These are phyloP conservation scores for Colletotrichum tropicale DNA, from an alignment of 2,329 filamentous ascomycete genomes.

Conservation along the genomic window DNA sequence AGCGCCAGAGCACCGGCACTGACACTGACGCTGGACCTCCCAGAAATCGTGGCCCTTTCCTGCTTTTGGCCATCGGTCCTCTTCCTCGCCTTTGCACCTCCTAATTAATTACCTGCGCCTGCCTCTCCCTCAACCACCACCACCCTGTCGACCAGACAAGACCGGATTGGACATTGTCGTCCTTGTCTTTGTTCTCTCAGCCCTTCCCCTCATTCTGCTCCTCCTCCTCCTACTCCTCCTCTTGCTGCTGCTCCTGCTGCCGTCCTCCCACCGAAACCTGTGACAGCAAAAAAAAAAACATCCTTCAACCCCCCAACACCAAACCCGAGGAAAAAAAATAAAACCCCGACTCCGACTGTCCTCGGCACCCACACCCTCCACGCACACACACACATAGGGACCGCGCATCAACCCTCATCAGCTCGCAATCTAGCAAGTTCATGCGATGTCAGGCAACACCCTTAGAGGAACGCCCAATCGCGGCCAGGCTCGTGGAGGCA, in stretches of 20 bases:
- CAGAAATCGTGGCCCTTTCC: not conserved
- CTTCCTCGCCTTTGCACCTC: not conserved
- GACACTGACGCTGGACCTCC: not conserved
- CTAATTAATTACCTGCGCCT: not conserved
- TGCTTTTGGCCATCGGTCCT: not conserved
- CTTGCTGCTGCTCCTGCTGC: not conserved
- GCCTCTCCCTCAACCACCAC: not conserved
- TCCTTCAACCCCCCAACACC: not conserved
- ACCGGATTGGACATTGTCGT: not conserved
- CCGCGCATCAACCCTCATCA: conserved; percentile 16
- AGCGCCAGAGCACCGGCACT: not conserved
- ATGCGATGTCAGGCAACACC: conserved; percentile 63
- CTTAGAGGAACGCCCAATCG: conserved; percentile 74
- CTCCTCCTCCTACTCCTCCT: not conserved
- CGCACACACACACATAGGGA: not conserved
- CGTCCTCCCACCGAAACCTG: not conserved
- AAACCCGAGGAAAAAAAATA: not conserved
- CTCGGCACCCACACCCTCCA: conserved; percentile 10
- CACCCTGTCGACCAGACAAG: not conserved
- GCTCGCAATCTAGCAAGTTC: conserved; percentile 45
- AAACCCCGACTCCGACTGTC: not conserved
- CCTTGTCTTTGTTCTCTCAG: not conserved
- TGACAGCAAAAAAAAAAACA: not conserved
- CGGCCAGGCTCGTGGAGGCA: conserved; percentile 60
- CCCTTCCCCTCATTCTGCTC: not conserved